A percentile compares a stretch with the other conserved stretches of the same genome.
These are phyloP conservation scores for Dissophora ornata DNA, from an alignment of 192 early-diverging fungal species.

Conservation along the genomic window DNA sequence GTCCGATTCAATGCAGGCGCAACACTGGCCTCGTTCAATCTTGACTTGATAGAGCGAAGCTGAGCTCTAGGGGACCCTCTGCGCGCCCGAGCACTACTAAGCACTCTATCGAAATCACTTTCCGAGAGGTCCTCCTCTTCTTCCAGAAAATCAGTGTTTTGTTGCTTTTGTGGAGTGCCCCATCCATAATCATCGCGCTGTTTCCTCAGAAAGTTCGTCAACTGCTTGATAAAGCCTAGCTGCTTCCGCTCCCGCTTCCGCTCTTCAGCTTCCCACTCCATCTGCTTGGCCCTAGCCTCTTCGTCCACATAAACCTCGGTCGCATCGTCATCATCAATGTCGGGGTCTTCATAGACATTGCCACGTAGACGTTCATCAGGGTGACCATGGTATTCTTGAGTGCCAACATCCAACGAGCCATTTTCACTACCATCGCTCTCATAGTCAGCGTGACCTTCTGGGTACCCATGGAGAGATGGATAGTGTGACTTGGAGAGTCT, in stretches of 20 bases:
- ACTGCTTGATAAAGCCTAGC: conserved; percentile 33
- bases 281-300: not conserved
- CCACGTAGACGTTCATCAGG: conserved; percentile 11
- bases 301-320: not conserved
- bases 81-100: conserved; percentile 25
- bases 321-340: not conserved
- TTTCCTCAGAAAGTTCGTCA: conserved; percentile 20
- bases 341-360: not conserved
- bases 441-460: not conserved
- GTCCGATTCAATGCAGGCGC: not conserved
- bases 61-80: not conserved
- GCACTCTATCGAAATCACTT: not conserved
- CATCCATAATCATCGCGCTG: conserved; percentile 38
- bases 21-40: not conserved
- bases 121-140: conserved; percentile 1
- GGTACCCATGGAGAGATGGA: no score
- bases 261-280: conserved; percentile 14
- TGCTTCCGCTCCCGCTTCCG: conserved; percentile 22
- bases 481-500: no score
- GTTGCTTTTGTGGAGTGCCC: conserved; percentile 13
- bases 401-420: conserved; percentile 28
- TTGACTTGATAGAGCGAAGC: not conserved
- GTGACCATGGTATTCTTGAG: conserved; percentile 24
- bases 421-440: not conserved
- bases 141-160: no score